These are phyloP conservation scores for Termitomyces sp. DNA, from an alignment of 768 basidiomycete genomes.

Conservation along the genomic window DNA sequence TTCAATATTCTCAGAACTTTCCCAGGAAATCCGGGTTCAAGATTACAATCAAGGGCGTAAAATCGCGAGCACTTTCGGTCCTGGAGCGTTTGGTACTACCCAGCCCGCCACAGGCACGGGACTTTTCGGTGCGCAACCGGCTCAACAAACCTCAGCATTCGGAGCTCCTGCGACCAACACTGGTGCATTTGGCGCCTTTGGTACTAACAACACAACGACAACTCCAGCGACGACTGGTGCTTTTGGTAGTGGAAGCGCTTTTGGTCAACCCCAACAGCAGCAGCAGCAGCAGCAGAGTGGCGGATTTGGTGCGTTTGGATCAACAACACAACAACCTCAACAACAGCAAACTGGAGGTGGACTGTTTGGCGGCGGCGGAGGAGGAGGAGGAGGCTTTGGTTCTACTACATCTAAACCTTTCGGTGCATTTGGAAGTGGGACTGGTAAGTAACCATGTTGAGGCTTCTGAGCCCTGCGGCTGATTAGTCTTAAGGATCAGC, in stretches of 20 bases:
- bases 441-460: slow-evolving; percentile 8
- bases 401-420: slow-evolving; percentile 19
- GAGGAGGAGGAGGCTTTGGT: slow-evolving; percentile 35
- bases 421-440: slow-evolving; percentile 15
- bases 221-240: slow-evolving; percentile 28
- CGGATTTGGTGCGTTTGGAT: slow-evolving; percentile 27
- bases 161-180: slow-evolving; percentile 33
- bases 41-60: slow-evolving; percentile 77
- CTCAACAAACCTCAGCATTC: slow-evolving; percentile 42
- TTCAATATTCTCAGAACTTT: slow-evolving; percentile 6
- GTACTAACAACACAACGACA: slow-evolving; percentile 27
- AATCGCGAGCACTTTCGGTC: slow-evolving; percentile 63
- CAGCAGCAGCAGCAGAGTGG: slow-evolving; percentile 32
- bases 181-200: slow-evolving; percentile 45
- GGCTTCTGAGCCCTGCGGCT: neutral
- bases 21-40: slow-evolving; percentile 71
- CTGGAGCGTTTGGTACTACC: slow-evolving; percentile 45
- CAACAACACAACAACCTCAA: slow-evolving; percentile 26
- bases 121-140: slow-evolving; percentile 47
- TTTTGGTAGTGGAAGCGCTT: slow-evolving; percentile 54
- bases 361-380: slow-evolving; percentile 30
- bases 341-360: slow-evolving; percentile 31
- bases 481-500: slow-evolving; percentile 10
- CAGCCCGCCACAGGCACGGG: slow-evolving; percentile 35
- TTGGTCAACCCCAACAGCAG: slow-evolving; percentile 43